phyloP scores from a whole-genome alignment of 768 basidiomycete species.

The Suillus lakei region DNA sequence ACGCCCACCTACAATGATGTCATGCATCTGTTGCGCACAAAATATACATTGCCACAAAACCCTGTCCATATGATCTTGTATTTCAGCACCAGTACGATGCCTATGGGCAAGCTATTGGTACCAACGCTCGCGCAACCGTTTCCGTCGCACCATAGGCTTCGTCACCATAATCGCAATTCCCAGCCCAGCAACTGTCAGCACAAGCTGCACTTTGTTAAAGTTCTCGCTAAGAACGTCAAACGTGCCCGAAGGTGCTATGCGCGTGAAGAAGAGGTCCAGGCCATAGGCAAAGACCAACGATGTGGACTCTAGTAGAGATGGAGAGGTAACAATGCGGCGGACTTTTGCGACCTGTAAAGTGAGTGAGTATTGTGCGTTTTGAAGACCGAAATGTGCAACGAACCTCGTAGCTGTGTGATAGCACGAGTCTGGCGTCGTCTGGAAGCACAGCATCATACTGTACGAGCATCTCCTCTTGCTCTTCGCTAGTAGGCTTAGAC shows the following conservation, averaged over 20 bases:
- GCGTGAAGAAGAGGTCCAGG: constrained; percentile 87
- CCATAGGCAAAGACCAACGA: constrained; percentile 88
- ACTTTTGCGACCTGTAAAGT: constrained; percentile 66
- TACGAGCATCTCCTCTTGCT: constrained; percentile 85
- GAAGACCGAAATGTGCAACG: constrained; percentile 13
- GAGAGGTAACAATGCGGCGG: constrained; percentile 73
- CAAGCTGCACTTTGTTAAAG: constrained; percentile 93
- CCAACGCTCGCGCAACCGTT: constrained; percentile 73
- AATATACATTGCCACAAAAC: no score
- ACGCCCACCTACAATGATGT: no score
- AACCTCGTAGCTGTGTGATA: constrained; percentile 64
- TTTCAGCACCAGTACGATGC: neutral
- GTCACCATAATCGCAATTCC: constrained; percentile 77
- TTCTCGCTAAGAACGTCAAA: constrained; percentile 92
- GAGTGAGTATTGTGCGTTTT: constrained; percentile 25
- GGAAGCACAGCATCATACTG: constrained; percentile 83
- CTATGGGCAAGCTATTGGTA: constrained; percentile 38
- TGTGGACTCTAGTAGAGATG: constrained; percentile 90
- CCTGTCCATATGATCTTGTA: neutral
- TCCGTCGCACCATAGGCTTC: constrained; percentile 79
- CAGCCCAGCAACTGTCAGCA: constrained; percentile 78
- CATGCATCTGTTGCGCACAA: no score
- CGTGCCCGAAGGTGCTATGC: constrained; percentile 84
- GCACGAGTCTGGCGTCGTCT: constrained; percentile 62
- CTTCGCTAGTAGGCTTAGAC: constrained; percentile 73